Evolutionary conservation across 169 alveolate genomes (phyloP), one percentile per base, ranked within the genome.

Genomic region (Cryptosporidium viatorum): DNA sequence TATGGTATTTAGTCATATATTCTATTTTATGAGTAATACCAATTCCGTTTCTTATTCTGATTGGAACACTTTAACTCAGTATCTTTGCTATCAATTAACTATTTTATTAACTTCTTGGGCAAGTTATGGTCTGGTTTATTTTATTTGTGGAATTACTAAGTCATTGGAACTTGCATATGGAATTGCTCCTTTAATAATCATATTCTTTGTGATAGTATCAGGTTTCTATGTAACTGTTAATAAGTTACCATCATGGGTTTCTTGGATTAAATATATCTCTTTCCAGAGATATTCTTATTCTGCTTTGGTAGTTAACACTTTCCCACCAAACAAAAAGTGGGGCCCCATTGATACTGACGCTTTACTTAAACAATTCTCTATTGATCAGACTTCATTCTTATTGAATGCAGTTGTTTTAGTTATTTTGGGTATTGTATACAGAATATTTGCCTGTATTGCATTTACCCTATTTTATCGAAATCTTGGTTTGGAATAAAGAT

Each of bases 191-290:
- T 18, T 73, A 8, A 73, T 73, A 8, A 73, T 73, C n/a, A 48
- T 73, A 2, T 33, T 73, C 33, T 55, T 73, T 52, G 55, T 73
- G 55, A 59, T 73, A 37, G 86, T 73, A 23, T 55, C 71, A 10
- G 86, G 86, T 37, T 73, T 73, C 65, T 73, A 52, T 37, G 70
- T 73, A 52, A 73, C 86, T 9, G 65, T 37, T 51, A 73, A 73
- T 35, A 73, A 59, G 65, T 12, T 73, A 18, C 71, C 86, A 35
- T 37, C 45, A 31, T 73, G 86, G 86, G 14, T 73, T 29, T 55
- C 86, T 50, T 73, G 86, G 86, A 23, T 73, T 8, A 52, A 37
- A n/a, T 73, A 73, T n/a, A 39, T 73, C 35, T 31, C 86, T 0
- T 73, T 73, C 33, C 71, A 55, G 65, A 52, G 71, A 31, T 73